Evolutionary conservation across 768 basidiomycete genomes (phyloP).

Genomic region (Boletus pseudopeckii): DNA sequence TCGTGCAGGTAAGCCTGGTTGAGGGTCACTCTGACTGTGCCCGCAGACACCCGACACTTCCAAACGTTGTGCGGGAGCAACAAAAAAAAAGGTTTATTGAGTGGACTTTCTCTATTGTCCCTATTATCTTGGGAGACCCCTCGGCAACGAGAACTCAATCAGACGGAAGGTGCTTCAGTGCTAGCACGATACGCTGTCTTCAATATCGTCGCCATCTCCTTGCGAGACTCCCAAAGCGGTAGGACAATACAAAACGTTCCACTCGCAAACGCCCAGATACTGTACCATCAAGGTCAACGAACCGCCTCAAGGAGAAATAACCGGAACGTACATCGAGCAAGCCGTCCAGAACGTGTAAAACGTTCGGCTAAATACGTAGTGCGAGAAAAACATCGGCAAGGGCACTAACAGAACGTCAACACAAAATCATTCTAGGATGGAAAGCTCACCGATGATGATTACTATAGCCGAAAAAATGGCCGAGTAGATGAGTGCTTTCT

Average conservation of each 20-base stretch:
- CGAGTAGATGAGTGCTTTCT: constrained; percentile 34
- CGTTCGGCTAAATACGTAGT: constrained; percentile 33
- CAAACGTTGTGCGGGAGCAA: too few species aligned
- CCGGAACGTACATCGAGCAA: constrained; percentile 33
- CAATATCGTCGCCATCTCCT: constrained; percentile 30
- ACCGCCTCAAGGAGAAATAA: neutral
- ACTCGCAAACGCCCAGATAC: constrained; percentile 36
- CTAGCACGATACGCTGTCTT: constrained; percentile 9
- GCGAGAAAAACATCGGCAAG: constrained; percentile 39
- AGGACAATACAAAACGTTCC: constrained; percentile 38
- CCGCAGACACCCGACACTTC: too few species aligned
- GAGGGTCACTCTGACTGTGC: too few species aligned
- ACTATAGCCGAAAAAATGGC: constrained; percentile 32
- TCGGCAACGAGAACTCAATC: neutral
- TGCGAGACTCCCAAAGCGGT: constrained; percentile 36
- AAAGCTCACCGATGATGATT: constrained; percentile 30
- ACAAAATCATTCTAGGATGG: neutral
- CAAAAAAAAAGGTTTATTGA: too few species aligned
- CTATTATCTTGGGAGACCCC: too few species aligned
- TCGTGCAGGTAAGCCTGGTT: too few species aligned
- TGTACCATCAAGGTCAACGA: constrained; percentile 9
- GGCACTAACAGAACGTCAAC: constrained; percentile 26
- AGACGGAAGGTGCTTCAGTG: neutral
- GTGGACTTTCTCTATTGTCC: too few species aligned
- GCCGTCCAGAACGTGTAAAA: constrained; percentile 40